Percentiles rank a stretch among this genome's conserved stretches.
phyloP scores from a whole-genome alignment of 1,139 yeast genomes.

The Pichia norvegensis region DNA sequence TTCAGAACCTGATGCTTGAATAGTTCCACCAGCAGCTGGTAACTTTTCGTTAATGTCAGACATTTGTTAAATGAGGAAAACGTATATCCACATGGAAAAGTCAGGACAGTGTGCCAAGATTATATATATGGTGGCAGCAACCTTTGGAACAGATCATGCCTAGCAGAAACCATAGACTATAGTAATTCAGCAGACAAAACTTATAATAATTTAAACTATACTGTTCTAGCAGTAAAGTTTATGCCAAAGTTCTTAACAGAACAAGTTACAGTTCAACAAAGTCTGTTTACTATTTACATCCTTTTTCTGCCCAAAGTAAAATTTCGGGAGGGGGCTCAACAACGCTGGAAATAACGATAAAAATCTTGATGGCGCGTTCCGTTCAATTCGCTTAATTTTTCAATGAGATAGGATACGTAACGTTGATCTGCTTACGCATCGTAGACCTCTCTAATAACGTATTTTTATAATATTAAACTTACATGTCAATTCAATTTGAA shows the following conservation, averaged over 20 bases:
- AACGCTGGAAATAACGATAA: too few species aligned
- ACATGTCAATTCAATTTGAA: conserved; percentile 34
- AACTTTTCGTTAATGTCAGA: neutral
- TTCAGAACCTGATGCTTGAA: neutral
- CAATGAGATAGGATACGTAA: too few species aligned
- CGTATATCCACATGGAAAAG: too few species aligned
- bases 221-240: neutral
- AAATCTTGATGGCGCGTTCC: too few species aligned
- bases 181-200: neutral
- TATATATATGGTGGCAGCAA: neutral
- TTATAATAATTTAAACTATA: too few species aligned
- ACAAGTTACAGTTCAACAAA: too few species aligned
- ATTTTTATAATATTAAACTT: neutral
- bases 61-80: neutral
- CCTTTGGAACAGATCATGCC: neutral
- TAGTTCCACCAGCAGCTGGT: neutral
- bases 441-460: neutral
- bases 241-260: neutral
- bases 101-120: too few species aligned
- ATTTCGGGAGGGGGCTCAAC: too few species aligned
- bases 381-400: too few species aligned
- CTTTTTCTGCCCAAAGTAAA: too few species aligned
- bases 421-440: too few species aligned
- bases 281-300: too few species aligned
- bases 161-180: neutral